Conservation (phyloP, 2,329 filamentous ascomycete genomes). For the Tympanopsis confertula region DNA sequence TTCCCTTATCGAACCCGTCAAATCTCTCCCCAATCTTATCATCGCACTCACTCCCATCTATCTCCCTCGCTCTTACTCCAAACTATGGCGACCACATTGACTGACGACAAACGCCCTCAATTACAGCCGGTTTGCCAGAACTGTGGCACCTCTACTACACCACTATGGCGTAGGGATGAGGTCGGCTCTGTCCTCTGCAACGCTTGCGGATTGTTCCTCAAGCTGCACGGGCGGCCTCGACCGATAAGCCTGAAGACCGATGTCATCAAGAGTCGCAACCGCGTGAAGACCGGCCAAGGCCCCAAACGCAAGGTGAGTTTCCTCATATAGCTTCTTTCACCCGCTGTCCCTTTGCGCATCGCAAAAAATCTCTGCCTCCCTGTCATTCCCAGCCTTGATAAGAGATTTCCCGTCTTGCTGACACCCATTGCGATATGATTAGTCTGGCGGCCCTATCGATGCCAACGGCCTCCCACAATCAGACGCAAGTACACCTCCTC, state of each 20-base stretch:
- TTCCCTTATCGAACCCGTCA: not conserved
- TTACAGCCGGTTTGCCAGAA: slow-evolving; percentile 90
- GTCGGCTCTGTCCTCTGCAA: slow-evolving; percentile 93
- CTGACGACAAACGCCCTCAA: slow-evolving; percentile 1
- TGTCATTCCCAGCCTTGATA: not conserved
- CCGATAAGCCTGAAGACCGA: slow-evolving; percentile 97
- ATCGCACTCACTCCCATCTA: not conserved
- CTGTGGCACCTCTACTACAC: slow-evolving; percentile 88
- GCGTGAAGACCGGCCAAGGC: slow-evolving; percentile 62
- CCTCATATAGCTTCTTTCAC: too few species aligned
- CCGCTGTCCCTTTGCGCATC: too few species aligned
- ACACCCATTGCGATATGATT: too few species aligned
- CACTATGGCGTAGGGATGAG: slow-evolving; percentile 95
- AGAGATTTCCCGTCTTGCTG: too few species aligned
- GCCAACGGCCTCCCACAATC: slow-evolving; percentile 47
- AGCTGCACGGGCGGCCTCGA: slow-evolving; percentile 83
- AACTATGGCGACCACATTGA: slow-evolving; percentile 1
- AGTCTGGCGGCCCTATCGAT: slow-evolving; percentile 23
- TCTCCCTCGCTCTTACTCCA: not conserved
- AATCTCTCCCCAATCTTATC: slow-evolving; percentile 2
- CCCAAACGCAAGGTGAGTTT: not conserved
- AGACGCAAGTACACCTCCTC: slow-evolving; percentile 43
- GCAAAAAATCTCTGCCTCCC: not conserved
- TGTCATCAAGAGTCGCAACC: slow-evolving; percentile 98
- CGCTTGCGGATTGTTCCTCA: slow-evolving; percentile 92